Evolutionary conservation across 208 protist species (phyloP).

Genomic region (Willaertia magna): DNA sequence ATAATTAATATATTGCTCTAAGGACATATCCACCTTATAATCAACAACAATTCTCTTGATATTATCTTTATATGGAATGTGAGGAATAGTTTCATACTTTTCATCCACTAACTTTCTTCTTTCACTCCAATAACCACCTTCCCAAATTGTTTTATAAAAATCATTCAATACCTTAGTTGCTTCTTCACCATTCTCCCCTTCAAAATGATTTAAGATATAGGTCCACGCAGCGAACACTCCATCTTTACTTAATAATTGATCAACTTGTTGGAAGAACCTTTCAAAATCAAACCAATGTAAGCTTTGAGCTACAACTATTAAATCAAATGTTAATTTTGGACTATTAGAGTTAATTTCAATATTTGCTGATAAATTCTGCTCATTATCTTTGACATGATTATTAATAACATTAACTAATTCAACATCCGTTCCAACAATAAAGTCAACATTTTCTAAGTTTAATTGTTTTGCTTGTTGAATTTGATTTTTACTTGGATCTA

Average conservation of each 20-base stretch:
- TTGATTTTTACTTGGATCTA: background rate
- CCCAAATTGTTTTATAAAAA: background rate
- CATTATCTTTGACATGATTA: background rate
- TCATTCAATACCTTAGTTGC: background rate
- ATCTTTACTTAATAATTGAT: background rate
- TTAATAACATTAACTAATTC: background rate
- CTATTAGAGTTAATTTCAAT: background rate
- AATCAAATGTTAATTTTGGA: background rate
- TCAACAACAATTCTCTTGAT: background rate
- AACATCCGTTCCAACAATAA: background rate
- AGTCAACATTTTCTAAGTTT: background rate
- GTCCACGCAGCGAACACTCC: background rate
- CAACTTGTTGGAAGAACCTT: background rate
- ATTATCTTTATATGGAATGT: background rate
- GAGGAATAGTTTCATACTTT: background rate
- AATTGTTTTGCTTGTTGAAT: background rate
- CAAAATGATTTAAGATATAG: background rate
- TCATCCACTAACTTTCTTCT: background rate
- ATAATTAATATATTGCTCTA: background rate
- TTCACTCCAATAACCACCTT: background rate
- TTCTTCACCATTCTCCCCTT: background rate
- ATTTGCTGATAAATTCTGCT: background rate
- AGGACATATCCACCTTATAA: background rate
- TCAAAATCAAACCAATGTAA: conserved; percentile 3
- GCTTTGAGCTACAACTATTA: background rate